Percentiles rank a stretch among this genome's conserved stretches.
phyloP scores from a whole-genome alignment of 768 basidiomycete genomes.

The Russula sp. region DNA sequence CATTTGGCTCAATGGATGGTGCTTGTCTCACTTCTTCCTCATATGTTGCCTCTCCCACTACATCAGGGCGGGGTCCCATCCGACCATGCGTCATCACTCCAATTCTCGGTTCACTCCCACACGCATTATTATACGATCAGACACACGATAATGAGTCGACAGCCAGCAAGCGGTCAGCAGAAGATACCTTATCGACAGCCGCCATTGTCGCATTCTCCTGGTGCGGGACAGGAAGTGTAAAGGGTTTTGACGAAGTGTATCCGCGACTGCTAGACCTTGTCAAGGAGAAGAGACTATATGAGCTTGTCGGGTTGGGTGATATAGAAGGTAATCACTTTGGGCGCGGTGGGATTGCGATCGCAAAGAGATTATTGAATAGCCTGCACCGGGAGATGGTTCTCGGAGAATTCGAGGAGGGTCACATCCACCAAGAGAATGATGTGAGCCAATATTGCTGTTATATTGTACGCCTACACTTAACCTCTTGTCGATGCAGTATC shows the following conservation, averaged over 20 bases:
- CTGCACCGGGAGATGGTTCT: conserved; percentile 89
- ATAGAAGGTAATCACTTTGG: conserved; percentile 8
- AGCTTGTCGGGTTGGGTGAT: conserved; percentile 46
- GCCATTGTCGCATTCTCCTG: conserved; percentile 88
- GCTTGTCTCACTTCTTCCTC: conserved; percentile 65
- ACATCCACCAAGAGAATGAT: conserved; percentile 95
- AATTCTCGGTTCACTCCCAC: conserved; percentile 80
- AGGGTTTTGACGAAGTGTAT: conserved; percentile 96
- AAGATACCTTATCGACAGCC: conserved; percentile 92
- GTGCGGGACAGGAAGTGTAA: conserved; percentile 86
- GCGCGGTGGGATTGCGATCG: conserved; percentile 32
- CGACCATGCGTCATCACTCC: conserved; percentile 69
- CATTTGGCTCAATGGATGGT: conserved; percentile 92
- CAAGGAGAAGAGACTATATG: conserved; percentile 72
- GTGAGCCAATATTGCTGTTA: conserved; percentile 34
- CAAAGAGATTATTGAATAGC: conserved; percentile 68
- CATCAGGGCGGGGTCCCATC: conserved; percentile 73
- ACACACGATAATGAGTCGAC: conserved; percentile 98
- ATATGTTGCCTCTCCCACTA: conserved; percentile 66
- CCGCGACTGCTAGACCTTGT: conserved; percentile 92
- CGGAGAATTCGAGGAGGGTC: conserved; percentile 82
- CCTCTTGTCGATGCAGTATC: conserved; percentile 53
- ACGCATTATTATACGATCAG: conserved; percentile 90
- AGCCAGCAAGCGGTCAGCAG: conserved; percentile 81
- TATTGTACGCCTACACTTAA: background rate